Evolutionary conservation across 495 filamentous ascomycete species (phyloP), one percentile per base, ranked within the genome.

Genomic region (Podospora sp.): DNA sequence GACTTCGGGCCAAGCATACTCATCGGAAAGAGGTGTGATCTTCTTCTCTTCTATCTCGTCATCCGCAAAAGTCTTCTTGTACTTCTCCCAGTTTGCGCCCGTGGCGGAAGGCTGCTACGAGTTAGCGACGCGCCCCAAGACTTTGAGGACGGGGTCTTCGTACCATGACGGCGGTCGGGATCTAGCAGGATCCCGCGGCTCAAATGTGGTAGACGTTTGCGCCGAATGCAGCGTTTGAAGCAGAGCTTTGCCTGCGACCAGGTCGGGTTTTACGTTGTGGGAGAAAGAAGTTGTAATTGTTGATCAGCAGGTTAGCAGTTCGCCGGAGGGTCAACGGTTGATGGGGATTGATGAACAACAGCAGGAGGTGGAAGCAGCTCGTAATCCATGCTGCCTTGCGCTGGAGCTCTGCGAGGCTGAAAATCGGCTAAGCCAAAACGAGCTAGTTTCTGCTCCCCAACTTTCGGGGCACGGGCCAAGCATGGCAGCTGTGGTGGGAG

Each of bases 11-110:
- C 12, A 22, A 36, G 35, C 51, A 52, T 50, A 98, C 94, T 97
- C 94, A 84, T 97, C 95, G 70, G 93, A 88, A 40, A 99, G 84
- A 66, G 95, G 95, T 49, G 92, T 93, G 75, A 98, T 99, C 87
- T 98, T 99, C 91, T 99, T 99, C 86, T 99, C 95, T 75, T 93
- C 91, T 78, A 93, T 86, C 76, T 98, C 95, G 70, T 99, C 95
- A 76, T 99, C 95, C 66, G 90, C 94, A 74, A 91, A 99, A 75
- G 90, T 91, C 86, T 99, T 97, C 81, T 88, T 83, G 84, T 97
- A 97, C 86, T 98, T 97, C 88, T 99, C 94, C 95, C 95, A 99
- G 87, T 85, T 92, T 77, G 84, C 78, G 73, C 95, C 95, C 67
- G 90, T 96, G 81, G 95, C 95, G 78, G 91, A 95, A 85, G 92